phyloP scores from a whole-genome alignment of 2,329 filamentous ascomycete species.

The Fusarium luffae region DNA sequence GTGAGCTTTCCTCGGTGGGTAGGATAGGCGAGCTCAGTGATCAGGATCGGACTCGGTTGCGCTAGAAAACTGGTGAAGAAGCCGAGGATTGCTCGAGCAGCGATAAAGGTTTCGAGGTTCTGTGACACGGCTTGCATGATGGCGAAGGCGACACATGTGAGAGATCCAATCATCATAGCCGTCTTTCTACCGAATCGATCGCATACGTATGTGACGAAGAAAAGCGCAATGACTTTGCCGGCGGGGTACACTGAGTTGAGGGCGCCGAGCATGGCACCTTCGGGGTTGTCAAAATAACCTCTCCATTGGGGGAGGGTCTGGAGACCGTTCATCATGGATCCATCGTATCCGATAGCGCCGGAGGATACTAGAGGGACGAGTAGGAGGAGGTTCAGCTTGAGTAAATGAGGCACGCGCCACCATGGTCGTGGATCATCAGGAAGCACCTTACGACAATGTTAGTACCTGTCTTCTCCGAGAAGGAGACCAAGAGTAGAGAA shows the following conservation, averaged over 20 bases:
- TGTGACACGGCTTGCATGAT: constrained; percentile 48
- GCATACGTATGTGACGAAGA: constrained; percentile 52
- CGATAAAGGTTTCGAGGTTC: constrained; percentile 47
- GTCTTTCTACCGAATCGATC: constrained; percentile 55
- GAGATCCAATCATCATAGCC: constrained; percentile 50
- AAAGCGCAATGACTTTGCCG: constrained; percentile 53
- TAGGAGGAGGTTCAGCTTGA: constrained; percentile 57
- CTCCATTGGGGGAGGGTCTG: constrained; percentile 56
- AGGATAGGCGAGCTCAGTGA: constrained; percentile 51
- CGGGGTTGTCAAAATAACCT: constrained; percentile 53
- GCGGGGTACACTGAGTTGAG: constrained; percentile 53
- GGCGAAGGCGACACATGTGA: constrained; percentile 47
- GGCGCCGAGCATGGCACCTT: constrained; percentile 51
- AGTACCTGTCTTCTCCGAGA: neutral
- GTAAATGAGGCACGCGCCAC: constrained; percentile 56
- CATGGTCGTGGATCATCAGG: constrained; percentile 55
- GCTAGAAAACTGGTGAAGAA: constrained; percentile 47
- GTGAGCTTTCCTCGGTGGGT: constrained; percentile 50
- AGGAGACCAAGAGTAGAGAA: neutral
- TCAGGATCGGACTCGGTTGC: constrained; percentile 49
- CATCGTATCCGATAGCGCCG: constrained; percentile 58
- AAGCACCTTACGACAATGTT: constrained; percentile 46
- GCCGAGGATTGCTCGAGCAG: constrained; percentile 48
- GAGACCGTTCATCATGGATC: constrained; percentile 59
- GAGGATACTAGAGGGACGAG: constrained; percentile 57